A percentile compares a stretch with the other conserved stretches of the same genome.
Conservation (phyloP, 2,329 filamentous ascomycete genomes). For the Fusarium verticillioides region DNA sequence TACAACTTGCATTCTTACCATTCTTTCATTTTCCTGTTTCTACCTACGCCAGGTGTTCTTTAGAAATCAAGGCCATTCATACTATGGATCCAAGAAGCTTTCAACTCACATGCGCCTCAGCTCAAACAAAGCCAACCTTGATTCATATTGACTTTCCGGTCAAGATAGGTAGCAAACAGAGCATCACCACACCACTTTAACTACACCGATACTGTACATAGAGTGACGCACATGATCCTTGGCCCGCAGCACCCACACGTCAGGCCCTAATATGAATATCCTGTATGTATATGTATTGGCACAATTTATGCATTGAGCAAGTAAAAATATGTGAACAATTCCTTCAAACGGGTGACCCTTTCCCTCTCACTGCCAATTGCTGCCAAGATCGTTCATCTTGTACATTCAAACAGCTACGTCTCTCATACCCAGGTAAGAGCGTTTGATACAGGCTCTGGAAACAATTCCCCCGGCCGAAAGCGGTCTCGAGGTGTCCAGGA, state of each 20-base stretch:
- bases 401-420: constrained; percentile 13
- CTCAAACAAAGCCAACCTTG: background rate
- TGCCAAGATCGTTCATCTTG: constrained; percentile 13
- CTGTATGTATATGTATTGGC: constrained; percentile 34
- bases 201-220: constrained; percentile 33
- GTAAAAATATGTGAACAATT: constrained; percentile 1
- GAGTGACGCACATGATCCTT: constrained; percentile 39
- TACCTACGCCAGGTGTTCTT: background rate
- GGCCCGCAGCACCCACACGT: constrained; percentile 44
- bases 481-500: constrained; percentile 26
- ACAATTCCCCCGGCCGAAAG: constrained; percentile 23
- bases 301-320: constrained; percentile 37
- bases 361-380: background rate
- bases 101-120: background rate
- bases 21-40: background rate
- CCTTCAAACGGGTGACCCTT: background rate
- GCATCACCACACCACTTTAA: constrained; percentile 29
- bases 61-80: background rate
- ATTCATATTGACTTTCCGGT: constrained; percentile 4
- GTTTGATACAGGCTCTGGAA: constrained; percentile 18
- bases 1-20: background rate
- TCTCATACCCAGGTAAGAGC: constrained; percentile 25
- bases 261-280: constrained; percentile 45
- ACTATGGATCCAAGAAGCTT: background rate
- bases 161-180: constrained; percentile 1